Evolutionary conservation across 2,329 filamentous ascomycete species (phyloP).

Genomic region (Berkeleyomyces rouxiae): DNA sequence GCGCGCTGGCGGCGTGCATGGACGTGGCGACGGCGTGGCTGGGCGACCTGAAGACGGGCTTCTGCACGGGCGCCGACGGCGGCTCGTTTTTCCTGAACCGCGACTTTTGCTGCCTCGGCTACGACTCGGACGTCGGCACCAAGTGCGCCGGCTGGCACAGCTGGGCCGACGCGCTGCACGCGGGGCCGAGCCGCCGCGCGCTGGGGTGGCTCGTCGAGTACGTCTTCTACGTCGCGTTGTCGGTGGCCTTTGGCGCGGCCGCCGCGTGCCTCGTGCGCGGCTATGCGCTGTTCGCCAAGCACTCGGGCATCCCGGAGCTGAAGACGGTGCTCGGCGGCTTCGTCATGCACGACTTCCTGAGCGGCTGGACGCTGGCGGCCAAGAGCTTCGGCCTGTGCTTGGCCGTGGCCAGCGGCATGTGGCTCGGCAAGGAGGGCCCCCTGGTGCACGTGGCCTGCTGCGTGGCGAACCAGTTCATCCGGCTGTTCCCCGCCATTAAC

Average conservation of each 20-base stretch:
- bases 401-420: constrained; percentile 83
- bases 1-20: constrained; percentile 71
- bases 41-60: constrained; percentile 78
- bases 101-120: constrained; percentile 83
- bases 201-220: constrained; percentile 67
- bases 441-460: constrained; percentile 94
- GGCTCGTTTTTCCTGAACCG: constrained; percentile 84
- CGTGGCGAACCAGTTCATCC: constrained; percentile 87
- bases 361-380: constrained; percentile 71
- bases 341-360: constrained; percentile 74
- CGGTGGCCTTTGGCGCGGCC: constrained; percentile 62
- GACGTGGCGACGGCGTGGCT: constrained; percentile 88
- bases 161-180: constrained; percentile 58
- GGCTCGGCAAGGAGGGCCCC: constrained; percentile 91
- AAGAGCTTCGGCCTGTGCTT: constrained; percentile 84
- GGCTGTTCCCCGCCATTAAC: constrained; percentile 65
- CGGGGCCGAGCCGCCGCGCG: constrained; percentile 46
- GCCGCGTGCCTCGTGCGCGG: constrained; percentile 67
- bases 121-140: constrained; percentile 65
- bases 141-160: constrained; percentile 76
- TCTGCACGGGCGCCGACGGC: constrained; percentile 63
- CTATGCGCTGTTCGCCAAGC: constrained; percentile 76
- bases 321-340: constrained; percentile 92
- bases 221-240: constrained; percentile 69
- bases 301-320: constrained; percentile 94